These are phyloP conservation scores for Paracoccidioides lutzii DNA, from an alignment of 2,329 filamentous ascomycete species.

Conservation along the genomic window DNA sequence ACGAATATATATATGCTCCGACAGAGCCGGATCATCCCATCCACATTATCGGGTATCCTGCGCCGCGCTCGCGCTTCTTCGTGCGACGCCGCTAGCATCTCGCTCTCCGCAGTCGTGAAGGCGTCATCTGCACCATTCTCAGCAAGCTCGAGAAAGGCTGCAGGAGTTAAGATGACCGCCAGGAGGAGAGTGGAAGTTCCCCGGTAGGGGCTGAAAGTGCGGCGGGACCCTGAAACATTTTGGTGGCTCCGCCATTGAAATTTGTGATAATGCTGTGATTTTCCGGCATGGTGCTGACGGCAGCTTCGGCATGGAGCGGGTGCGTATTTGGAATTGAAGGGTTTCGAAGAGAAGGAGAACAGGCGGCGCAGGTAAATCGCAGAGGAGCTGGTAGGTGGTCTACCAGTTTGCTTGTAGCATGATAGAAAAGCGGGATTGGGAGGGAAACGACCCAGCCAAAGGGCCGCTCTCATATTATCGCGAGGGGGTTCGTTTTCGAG, in stretches of 20 bases:
- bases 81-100: conserved; percentile 74
- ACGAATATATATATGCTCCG: conserved; percentile 53
- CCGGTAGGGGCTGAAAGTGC: conserved; percentile 47
- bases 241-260: background rate
- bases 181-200: conserved; percentile 22
- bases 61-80: conserved; percentile 64
- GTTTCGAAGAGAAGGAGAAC: conserved; percentile 6
- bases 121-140: conserved; percentile 37
- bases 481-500: conserved; percentile 1
- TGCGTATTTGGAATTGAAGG: background rate
- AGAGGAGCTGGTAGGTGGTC: conserved; percentile 4
- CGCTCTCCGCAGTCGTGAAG: conserved; percentile 60
- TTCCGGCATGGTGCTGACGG: conserved; percentile 14
- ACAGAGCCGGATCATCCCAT: conserved; percentile 45
- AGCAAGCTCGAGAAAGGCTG: conserved; percentile 46
- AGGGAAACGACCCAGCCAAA: conserved; percentile 39
- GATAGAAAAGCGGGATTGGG: conserved; percentile 28
- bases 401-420: conserved; percentile 9
- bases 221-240: conserved; percentile 31
- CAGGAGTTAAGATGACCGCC: conserved; percentile 40
- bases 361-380: background rate
- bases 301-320: conserved; percentile 7
- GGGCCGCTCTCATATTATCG: conserved; percentile 38
- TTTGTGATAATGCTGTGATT: conserved; percentile 16
- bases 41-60: conserved; percentile 49